Base-by-base conservation (phyloP, 345 rosid genomes). In the Murraya koenigii region DNA sequence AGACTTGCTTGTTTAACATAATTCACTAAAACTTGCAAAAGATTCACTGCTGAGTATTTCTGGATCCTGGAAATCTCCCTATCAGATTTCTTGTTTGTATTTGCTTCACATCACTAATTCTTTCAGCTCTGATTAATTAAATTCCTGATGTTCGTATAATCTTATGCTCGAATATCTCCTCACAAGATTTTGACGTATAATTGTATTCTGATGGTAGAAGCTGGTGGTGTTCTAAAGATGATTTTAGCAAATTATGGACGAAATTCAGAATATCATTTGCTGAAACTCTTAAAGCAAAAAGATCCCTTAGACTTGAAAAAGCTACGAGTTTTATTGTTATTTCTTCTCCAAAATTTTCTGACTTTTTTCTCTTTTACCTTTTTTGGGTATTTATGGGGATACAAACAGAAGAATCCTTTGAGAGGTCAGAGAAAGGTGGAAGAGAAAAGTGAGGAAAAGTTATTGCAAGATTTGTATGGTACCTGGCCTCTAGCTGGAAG, bases 371-470 rank as follows among this genome's bases (percentile, higher is more conserved):
- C 56, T 28, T 71, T 44, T 10, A 44, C 49, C 49, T 44, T 66
- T 17, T 36, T 56, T 4, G 63, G 71, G 25, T 41, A 7, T 80
- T 38, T 82, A 54, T 86, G 91, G 98, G 85, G 82, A 75, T 77
- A 77, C 84, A 87, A 80, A 81, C 89, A 80, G 82, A 89, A 85
- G 71, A 90, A 84, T 72, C 78, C 78, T 20, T 75, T 74, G 85
- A 92, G 86, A 79, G 78, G 80, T 72, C 82, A 80, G 72, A 86
- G 81, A 76, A 83, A 74, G 63, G 35, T 63, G 22, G 90, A 84
- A 86, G 89, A 81, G 66, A 85, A 71, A 65, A 78, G 77, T 54
- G 92, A 86, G 64, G 80, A 70, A 61, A 75, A 82, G 73, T 32
- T 84, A 47, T 74, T 83, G 72, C 90, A 80, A 39, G 85, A 86